A percentile compares a stretch with the other conserved stretches of the same genome.
Evolutionary conservation across 768 basidiomycete genomes (phyloP).

Genomic region (Trametes maxima): DNA sequence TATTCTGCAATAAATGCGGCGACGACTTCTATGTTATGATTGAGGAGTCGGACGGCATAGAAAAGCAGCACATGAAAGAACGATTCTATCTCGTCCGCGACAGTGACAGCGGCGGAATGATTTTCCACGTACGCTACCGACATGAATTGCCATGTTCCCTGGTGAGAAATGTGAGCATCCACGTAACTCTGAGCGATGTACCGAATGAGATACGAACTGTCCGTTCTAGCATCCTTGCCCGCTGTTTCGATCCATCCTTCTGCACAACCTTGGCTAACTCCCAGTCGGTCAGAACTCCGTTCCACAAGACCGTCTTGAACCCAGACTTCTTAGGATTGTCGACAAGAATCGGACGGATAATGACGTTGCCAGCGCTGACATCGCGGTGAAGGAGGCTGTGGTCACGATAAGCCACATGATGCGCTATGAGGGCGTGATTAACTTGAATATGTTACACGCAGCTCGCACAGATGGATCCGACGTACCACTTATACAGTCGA

Average conservation of each 20-base stretch:
- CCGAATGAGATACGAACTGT: neutral
- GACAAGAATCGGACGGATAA: neutral
- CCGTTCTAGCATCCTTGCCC: neutral
- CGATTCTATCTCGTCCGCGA: constrained; percentile 2
- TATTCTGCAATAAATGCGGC: neutral
- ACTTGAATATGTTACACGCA: neutral
- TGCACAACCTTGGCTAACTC: neutral
- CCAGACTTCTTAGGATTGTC: too few species aligned
- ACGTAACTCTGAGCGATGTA: neutral
- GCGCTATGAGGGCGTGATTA: neutral
- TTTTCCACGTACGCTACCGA: neutral
- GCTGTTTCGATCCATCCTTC: neutral
- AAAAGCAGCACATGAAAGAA: neutral
- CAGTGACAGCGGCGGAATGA: neutral
- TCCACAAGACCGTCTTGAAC: neutral
- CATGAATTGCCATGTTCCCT: constrained; percentile 15
- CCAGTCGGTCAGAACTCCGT: constrained; percentile 7
- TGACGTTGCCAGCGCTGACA: constrained; percentile 5
- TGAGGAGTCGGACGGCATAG: neutral
- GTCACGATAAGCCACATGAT: neutral
- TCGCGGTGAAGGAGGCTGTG: constrained; percentile 2
- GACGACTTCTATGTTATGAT: neutral
- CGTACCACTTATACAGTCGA: neutral
- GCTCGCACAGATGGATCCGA: neutral
- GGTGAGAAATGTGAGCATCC: neutral